Percentiles rank a stretch among this genome's conserved stretches.
These are phyloP conservation scores for Candida qinlingensis DNA, from an alignment of 805 yeast genomes.

Conservation along the genomic window DNA sequence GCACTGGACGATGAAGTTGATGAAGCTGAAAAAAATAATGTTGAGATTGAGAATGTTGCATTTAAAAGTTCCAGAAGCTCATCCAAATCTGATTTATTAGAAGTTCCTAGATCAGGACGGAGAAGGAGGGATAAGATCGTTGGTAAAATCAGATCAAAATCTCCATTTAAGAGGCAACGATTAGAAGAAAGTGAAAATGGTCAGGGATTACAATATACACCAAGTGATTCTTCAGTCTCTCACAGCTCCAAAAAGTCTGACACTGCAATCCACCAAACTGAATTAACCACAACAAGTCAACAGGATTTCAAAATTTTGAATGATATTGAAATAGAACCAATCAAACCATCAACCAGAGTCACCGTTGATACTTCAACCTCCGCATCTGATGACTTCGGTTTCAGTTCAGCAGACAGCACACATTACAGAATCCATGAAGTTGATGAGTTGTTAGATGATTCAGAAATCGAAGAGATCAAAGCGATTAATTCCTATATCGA, in stretches of 20 bases:
- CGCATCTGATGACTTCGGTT: background rate
- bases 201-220: background rate
- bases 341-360: constrained; percentile 7
- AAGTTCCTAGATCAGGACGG: constrained; percentile 11
- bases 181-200: background rate
- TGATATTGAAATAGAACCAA: constrained; percentile 22
- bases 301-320: constrained; percentile 5
- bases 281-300: background rate
- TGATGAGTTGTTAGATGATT: constrained; percentile 5
- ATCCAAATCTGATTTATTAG: constrained; percentile 16
- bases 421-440: background rate
- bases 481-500: constrained; percentile 10
- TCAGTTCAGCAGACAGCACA: background rate
- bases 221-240: background rate
- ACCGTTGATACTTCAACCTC: constrained; percentile 3
- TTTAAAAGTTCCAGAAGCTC: constrained; percentile 1
- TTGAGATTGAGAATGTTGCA: background rate
- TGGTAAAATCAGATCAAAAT: constrained; percentile 20
- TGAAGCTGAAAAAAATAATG: background rate
- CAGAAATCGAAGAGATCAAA: constrained; percentile 22
- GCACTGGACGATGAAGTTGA: constrained; percentile 8
- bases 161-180: constrained; percentile 18
- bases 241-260: background rate
- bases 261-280: background rate
- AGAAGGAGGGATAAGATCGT: constrained; percentile 16